Base-by-base conservation (phyloP, 2,329 filamentous ascomycete genomes). In the Epichloe elymi region DNA sequence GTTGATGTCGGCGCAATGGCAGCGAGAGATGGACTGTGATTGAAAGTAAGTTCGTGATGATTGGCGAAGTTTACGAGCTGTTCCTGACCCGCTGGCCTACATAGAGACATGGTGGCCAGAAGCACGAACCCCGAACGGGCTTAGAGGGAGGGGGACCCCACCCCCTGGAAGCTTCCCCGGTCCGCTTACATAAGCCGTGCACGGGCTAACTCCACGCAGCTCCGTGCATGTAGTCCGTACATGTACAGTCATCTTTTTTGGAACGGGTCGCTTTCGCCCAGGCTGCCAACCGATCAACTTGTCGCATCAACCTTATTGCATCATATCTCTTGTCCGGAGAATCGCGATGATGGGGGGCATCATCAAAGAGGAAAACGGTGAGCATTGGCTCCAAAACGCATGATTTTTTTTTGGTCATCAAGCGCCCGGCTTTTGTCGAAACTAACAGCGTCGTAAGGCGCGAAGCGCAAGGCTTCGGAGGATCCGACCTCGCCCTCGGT, bases 401-500 rank as follows among this genome's bases (percentile, higher is more conserved):
- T 49, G 12, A 3, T 23, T 23, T 5, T 26, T 30, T 15, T 36
- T 23, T 5, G 12, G 23, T 12, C n/a, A 26, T 39, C 12, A 20
- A 12, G 38, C 30, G 23, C 4, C 39, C 39, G 17, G 8, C 14
- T 46, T 19, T 30, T 35, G 15, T 12, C 19, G 19, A 26, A 17
- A 38, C 30, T 52, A 33, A 52, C 17, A 23, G 7, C 15, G 15
- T 30, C 11, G 8, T 26, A 53, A 78, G 76, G 71, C 60, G 73
- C 68, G 40, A 90, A 90, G 74, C 83, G 86, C 66, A 89, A 89
- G 68, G 85, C 85, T 4, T 74, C 72, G 47, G 79, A 85, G 57
- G 82, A 85, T 56, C 77, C 80, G 44, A 70, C 75, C 51, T 82
- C 79, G 48, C 75, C 79, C 19, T 74, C 75, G 46, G 76, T 79